phyloP scores from a whole-genome alignment of 306 rosid genomes.

The Vachellia pachyceras region DNA sequence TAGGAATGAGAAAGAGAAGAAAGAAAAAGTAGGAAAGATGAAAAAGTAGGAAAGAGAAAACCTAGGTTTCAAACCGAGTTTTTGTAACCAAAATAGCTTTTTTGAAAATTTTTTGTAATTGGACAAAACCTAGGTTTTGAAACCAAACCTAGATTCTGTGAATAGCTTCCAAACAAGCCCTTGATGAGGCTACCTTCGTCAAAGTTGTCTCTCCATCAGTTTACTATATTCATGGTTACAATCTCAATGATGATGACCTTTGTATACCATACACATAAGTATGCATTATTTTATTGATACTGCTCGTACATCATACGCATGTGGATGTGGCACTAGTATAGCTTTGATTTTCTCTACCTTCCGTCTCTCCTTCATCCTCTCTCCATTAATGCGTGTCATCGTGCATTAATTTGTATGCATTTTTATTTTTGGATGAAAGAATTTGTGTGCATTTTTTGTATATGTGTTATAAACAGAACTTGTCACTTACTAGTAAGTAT shows the following conservation, averaged over 20 bases:
- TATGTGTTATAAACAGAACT: background rate
- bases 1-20: no score
- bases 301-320: background rate
- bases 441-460: background rate
- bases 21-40: no score
- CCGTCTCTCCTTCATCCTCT: no score
- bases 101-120: no score
- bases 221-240: background rate
- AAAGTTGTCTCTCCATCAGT: background rate
- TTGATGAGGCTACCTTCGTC: background rate
- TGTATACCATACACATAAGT: background rate
- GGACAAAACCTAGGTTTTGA: no score
- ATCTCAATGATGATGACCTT: background rate
- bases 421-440: background rate
- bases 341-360: no score
- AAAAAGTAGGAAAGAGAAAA: no score
- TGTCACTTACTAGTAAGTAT: constrained; percentile 1
- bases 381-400: background rate
- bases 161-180: no score
- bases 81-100: no score
- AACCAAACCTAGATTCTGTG: no score
- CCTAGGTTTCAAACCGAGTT: no score
- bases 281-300: background rate
- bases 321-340: background rate
- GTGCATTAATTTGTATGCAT: background rate